Base-by-base conservation (phyloP, 805 yeast species). In the Myxozyma vanderwaltii region DNA sequence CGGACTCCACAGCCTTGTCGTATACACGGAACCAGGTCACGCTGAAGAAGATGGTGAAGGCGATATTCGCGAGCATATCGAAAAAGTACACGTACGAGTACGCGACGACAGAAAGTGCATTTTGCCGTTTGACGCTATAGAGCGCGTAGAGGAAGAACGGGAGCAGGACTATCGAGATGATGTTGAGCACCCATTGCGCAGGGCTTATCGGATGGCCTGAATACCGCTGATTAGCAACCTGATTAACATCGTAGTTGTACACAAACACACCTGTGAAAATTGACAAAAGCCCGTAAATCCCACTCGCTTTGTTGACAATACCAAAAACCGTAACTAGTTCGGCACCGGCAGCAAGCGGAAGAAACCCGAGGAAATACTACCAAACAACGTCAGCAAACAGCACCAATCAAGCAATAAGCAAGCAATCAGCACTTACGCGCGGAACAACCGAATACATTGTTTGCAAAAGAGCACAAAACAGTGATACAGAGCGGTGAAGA, bases 271-370 rank as follows among this genome's bases (percentile, higher is more conserved):
- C 79, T 0, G 97, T 91, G 69, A 92, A 81, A 26, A 92, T 72
- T 0, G 97, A 91, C 23, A 91, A 76, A 36, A 92, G 76, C 29
- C 97, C 99, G 72, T 86, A 92, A 21, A 85, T 77, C 8, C 98
- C 97, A 59, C 96, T 85, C 65, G 91, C 89, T 71, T 91, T 91
- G 76, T 92, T 92, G 63, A 91, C 79, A 38, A 91, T 81, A 15
- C 91, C 87, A 38, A 88, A 77, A 0, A 89, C 86, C 4, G 91
- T 77, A 21, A 87, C 82, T 1, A 89, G 72, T 72, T 92, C 98
- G 24, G 91, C 96, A 13, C 97, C 98, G 24, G 88, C 79, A 69
- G 87, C 89, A 26, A 92, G 79, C 4, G 98, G 97, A 3, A 89
- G 74, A 53, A 80, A 69, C 13, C 86, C 85, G n/a, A 89, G 70